Conservation (phyloP, 768 basidiomycete species). For the Rossbeevera mucosa region DNA sequence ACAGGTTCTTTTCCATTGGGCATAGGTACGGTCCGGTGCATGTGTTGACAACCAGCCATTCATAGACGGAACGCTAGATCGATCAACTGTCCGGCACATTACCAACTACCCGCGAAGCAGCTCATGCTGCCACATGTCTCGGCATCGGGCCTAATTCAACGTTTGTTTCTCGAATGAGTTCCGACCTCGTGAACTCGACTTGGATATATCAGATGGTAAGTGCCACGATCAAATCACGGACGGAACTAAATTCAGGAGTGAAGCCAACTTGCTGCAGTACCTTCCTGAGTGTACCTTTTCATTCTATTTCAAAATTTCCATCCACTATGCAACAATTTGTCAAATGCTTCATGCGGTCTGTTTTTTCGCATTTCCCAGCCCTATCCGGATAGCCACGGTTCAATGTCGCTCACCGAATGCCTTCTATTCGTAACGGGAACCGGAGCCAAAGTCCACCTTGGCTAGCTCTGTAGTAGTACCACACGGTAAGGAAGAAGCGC, state of each 20-base stretch:
- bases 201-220: no score
- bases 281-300: not conserved
- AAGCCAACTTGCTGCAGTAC: not conserved
- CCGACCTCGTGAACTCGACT: not conserved
- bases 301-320: not conserved
- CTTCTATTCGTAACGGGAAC: not conserved
- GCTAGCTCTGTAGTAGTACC: no score
- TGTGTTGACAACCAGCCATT: not conserved
- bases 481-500: no score
- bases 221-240: not conserved
- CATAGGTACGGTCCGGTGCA: not conserved
- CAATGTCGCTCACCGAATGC: no score
- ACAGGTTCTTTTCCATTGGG: not conserved
- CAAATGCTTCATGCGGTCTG: not conserved
- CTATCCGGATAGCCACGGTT: not conserved
- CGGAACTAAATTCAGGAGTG: not conserved
- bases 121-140: not conserved
- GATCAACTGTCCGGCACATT: not conserved
- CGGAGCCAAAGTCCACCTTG: no score
- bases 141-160: not conserved
- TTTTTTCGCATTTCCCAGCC: not conserved
- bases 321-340: not conserved
- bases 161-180: not conserved
- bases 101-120: not conserved
- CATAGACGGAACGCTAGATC: not conserved